phyloP scores from a whole-genome alignment of 2,329 filamentous ascomycete genomes.

The Fusarium pininemorale region DNA sequence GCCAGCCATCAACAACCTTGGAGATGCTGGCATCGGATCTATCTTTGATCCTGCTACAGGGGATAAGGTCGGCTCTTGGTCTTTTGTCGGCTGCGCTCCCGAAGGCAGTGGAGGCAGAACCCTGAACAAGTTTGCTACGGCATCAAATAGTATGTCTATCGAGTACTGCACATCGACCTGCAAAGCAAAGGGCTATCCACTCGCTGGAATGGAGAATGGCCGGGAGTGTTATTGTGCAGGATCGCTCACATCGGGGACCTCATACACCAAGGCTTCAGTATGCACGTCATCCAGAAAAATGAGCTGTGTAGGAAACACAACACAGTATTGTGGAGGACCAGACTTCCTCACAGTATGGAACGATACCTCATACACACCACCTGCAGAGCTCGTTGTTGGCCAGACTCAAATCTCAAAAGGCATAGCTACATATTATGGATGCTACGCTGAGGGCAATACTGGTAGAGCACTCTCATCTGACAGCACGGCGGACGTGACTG shows the following conservation, averaged over 20 bases:
- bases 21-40: background rate
- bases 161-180: constrained; percentile 33
- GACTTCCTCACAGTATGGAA: constrained; percentile 34
- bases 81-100: constrained; percentile 28
- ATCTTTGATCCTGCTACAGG: constrained; percentile 32
- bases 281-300: constrained; percentile 31
- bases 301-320: constrained; percentile 31
- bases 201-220: constrained; percentile 34
- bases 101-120: constrained; percentile 22
- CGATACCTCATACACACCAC: constrained; percentile 33
- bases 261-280: constrained; percentile 24
- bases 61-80: constrained; percentile 31
- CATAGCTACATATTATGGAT: constrained; percentile 31
- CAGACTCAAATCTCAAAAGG: constrained; percentile 31
- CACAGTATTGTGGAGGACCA: constrained; percentile 37
- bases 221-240: constrained; percentile 36
- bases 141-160: constrained; percentile 29
- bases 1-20: constrained; percentile 20
- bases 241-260: constrained; percentile 20
- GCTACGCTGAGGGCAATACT: constrained; percentile 22
- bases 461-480: constrained; percentile 32
- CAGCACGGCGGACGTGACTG: constrained; percentile 1
- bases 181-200: constrained; percentile 31
- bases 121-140: constrained; percentile 28
- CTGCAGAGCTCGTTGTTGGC: constrained; percentile 19